Percentiles rank a stretch among this genome's conserved stretches.
These are phyloP conservation scores for Colletotrichum abscissum DNA, from an alignment of 2,329 filamentous ascomycete species.

Conservation along the genomic window DNA sequence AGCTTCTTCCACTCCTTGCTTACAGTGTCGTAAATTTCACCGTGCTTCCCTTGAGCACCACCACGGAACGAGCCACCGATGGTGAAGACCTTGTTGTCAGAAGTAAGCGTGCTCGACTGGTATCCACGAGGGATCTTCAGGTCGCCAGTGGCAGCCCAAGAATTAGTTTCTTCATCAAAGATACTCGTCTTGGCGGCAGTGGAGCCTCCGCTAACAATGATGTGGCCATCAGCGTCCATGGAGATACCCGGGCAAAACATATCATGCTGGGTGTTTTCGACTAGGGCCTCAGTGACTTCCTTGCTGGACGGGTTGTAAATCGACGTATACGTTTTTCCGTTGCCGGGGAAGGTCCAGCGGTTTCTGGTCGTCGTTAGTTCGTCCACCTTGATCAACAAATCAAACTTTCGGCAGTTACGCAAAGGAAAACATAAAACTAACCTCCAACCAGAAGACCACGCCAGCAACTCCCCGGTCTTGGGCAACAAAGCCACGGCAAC, in stretches of 20 bases:
- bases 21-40: conserved; percentile 61
- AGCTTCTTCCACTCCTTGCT: conserved; percentile 58
- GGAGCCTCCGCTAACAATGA: conserved; percentile 65
- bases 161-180: conserved; percentile 50
- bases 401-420: background rate
- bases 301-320: conserved; percentile 26
- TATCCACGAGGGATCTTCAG: conserved; percentile 63
- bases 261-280: conserved; percentile 57
- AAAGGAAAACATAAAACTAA: background rate
- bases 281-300: conserved; percentile 40
- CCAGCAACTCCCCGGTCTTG: conserved; percentile 38
- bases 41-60: conserved; percentile 60
- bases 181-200: conserved; percentile 59
- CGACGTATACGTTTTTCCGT: background rate
- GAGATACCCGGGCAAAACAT: conserved; percentile 69
- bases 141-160: conserved; percentile 50
- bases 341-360: conserved; percentile 13
- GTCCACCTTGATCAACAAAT: background rate
- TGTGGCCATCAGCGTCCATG: conserved; percentile 56
- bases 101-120: conserved; percentile 58
- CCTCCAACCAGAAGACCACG: conserved; percentile 40
- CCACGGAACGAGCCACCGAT: conserved; percentile 67
- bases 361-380: background rate
- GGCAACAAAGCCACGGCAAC: conserved; percentile 43
- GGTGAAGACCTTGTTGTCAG: conserved; percentile 64